Evolutionary conservation across 2,329 filamentous ascomycete genomes (phyloP).

Genomic region (Pyricularia sp.): DNA sequence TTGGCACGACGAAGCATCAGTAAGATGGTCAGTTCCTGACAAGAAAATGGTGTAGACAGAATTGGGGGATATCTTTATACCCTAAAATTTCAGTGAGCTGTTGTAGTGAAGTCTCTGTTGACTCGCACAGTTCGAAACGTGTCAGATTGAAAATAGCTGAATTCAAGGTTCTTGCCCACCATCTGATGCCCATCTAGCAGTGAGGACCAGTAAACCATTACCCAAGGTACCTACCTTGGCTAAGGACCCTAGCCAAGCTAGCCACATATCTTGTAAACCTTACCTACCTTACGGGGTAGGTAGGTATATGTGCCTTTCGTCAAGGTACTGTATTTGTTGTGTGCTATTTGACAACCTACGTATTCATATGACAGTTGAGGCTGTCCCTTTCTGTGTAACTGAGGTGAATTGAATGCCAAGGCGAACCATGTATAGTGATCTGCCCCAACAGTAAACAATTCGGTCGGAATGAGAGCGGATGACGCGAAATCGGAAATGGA

Average conservation of each 20-base stretch:
- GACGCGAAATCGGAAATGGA: neutral
- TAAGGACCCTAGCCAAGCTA: neutral
- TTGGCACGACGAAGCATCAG: neutral
- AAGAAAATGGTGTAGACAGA: neutral
- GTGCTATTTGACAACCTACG: neutral
- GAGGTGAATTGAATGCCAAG: neutral
- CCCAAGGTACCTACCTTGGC: too few species aligned
- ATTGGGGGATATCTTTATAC: neutral
- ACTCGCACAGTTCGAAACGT: neutral
- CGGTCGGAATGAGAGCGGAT: neutral
- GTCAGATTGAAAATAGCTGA: neutral
- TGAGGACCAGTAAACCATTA: too few species aligned
- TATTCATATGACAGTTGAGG: neutral
- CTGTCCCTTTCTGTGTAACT: too few species aligned
- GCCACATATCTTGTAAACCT: neutral
- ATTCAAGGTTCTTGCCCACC: too few species aligned
- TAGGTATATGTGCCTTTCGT: neutral
- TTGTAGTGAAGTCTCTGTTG: neutral
- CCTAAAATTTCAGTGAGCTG: neutral
- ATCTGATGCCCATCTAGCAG: too few species aligned
- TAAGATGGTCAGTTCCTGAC: too few species aligned
- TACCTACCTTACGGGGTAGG: neutral
- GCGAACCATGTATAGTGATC: neutral
- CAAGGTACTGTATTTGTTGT: neutral
- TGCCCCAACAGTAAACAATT: neutral